Conservation (phyloP, 257 asterid species). For the Gentiana straminea region DNA sequence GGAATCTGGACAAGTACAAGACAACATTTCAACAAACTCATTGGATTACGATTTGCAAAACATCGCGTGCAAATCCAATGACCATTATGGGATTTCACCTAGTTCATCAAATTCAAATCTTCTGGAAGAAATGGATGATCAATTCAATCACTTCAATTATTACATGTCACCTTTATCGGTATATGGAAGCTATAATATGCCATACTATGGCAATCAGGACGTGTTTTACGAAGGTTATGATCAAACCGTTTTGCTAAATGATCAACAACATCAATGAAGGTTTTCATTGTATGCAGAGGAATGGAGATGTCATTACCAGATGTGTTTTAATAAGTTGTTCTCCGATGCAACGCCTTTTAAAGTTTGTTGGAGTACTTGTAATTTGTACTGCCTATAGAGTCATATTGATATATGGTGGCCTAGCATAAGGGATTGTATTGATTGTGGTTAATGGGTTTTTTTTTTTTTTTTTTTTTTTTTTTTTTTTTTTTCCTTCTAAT, state of each 20-base stretch:
- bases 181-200: conserved; percentile 21
- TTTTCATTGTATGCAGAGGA: conserved; percentile 7
- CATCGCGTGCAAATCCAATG: conserved; percentile 17
- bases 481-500: too few species aligned
- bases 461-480: too few species aligned
- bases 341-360: conserved; percentile 22
- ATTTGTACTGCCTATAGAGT: background rate
- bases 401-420: background rate
- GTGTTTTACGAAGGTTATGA: conserved; percentile 18
- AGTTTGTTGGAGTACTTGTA: conserved; percentile 16
- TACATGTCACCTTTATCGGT: conserved; percentile 25
- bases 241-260: conserved; percentile 11
- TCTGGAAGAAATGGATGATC: conserved; percentile 24
- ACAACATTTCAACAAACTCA: conserved; percentile 2
- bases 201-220: conserved; percentile 20
- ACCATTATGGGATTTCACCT: conserved; percentile 27
- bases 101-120: conserved; percentile 32
- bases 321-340: conserved; percentile 8
- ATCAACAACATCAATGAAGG: conserved; percentile 14
- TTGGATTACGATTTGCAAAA: conserved; percentile 18
- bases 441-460: background rate
- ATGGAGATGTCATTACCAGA: background rate
- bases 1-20: conserved; percentile 22
- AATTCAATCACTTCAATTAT: conserved; percentile 18
- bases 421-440: background rate